These are phyloP conservation scores for Penicillium samsonianum DNA, from an alignment of 495 filamentous ascomycete species.

Conservation along the genomic window DNA sequence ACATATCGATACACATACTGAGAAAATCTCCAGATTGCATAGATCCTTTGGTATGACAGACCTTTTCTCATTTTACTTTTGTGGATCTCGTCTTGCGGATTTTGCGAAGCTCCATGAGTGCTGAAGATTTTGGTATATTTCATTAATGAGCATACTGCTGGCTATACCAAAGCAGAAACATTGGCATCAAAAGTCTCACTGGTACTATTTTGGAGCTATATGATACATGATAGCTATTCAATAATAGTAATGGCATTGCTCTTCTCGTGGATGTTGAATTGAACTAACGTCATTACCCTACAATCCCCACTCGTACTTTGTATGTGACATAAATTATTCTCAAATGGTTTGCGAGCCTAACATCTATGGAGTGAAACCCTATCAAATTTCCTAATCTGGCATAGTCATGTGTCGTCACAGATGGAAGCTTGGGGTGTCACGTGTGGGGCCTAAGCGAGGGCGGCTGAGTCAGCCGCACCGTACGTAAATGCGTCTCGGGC, in stretches of 20 bases:
- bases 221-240: neutral
- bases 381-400: constrained; percentile 14
- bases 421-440: constrained; percentile 4
- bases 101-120: neutral
- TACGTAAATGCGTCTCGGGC: constrained; percentile 47
- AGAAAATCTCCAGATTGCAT: neutral
- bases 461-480: constrained; percentile 49
- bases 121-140: neutral
- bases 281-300: neutral
- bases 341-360: neutral
- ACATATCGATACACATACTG: constrained; percentile 46
- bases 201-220: neutral
- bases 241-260: constrained; percentile 3
- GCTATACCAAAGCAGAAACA: neutral
- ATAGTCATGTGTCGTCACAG: constrained; percentile 19
- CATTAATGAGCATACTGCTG: neutral
- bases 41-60: neutral
- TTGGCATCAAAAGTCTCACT: neutral
- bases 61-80: neutral
- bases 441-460: constrained; percentile 27
- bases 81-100: neutral
- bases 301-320: neutral
- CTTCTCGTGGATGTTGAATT: neutral
- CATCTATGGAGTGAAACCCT: constrained; percentile 2
- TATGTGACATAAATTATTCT: neutral